Conservation (phyloP, 306 rosid genomes). For the Dryas drummondii region DNA sequence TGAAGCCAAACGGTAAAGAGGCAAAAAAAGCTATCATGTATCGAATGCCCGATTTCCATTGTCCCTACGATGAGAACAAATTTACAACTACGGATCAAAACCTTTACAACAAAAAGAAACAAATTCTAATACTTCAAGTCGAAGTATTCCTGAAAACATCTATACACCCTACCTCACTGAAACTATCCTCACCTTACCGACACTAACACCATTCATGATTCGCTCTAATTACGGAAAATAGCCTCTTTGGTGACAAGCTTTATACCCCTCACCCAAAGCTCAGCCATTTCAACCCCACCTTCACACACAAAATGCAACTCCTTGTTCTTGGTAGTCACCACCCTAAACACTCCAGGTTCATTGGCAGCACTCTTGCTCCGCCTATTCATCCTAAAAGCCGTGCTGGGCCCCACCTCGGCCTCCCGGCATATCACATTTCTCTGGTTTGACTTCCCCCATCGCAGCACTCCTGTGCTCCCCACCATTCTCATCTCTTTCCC, state of each 20-base stretch:
- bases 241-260: conserved; percentile 66
- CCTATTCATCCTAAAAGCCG: conserved; percentile 53
- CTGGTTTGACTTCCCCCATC: conserved; percentile 71
- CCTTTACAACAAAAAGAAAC: conserved; percentile 35
- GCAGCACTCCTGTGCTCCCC: conserved; percentile 47
- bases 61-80: conserved; percentile 9
- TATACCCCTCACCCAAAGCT: conserved; percentile 92
- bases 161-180: conserved; percentile 37
- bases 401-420: conserved; percentile 67
- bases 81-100: conserved; percentile 42
- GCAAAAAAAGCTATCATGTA: background rate
- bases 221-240: conserved; percentile 23
- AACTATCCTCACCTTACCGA: conserved; percentile 3
- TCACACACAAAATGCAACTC: conserved; percentile 84
- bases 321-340: conserved; percentile 60
- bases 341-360: conserved; percentile 76
- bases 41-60: background rate
- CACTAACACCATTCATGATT: conserved; percentile 3
- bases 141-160: conserved; percentile 51
- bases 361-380: conserved; percentile 51
- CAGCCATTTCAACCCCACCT: conserved; percentile 70
- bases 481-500: conserved; percentile 64
- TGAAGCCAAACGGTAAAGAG: too few relatives aligned
- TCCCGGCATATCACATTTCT: conserved; percentile 73
- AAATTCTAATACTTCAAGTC: conserved; percentile 57